These are phyloP conservation scores for Linnemannia schmuckeri DNA, from an alignment of 192 early-diverging fungal genomes.

Conservation along the genomic window DNA sequence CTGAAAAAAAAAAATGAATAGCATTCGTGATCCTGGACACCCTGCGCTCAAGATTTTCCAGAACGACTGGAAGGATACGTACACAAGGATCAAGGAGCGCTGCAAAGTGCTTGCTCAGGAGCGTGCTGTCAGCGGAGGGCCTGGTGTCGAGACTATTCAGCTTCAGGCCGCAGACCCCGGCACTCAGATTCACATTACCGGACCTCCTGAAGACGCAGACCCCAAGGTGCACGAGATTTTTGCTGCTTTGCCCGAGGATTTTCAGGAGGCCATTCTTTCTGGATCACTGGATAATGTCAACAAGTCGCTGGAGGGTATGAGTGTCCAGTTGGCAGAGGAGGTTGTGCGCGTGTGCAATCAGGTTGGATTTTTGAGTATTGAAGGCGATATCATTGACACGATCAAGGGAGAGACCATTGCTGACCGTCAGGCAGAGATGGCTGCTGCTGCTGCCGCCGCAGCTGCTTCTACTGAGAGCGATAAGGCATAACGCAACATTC, in stretches of 20 bases:
- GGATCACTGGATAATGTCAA: slow-evolving; percentile 90
- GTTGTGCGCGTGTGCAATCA: slow-evolving; percentile 80
- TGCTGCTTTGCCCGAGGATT: slow-evolving; percentile 72
- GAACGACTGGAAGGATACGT: slow-evolving; percentile 89
- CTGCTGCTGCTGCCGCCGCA: slow-evolving; percentile 39
- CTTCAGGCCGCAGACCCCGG: slow-evolving; percentile 78
- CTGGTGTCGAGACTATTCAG: slow-evolving; percentile 76
- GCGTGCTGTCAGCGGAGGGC: slow-evolving; percentile 54
- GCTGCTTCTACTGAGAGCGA: slow-evolving; percentile 19
- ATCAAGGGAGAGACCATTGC: slow-evolving; percentile 60
- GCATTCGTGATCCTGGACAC: slow-evolving; percentile 62
- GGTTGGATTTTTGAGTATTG: slow-evolving; percentile 74
- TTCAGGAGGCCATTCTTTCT: slow-evolving; percentile 81
- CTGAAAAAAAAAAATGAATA: background rate
- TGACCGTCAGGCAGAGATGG: slow-evolving; percentile 44
- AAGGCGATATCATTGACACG: slow-evolving; percentile 57
- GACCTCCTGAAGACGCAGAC: slow-evolving; percentile 73
- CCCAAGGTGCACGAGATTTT: slow-evolving; percentile 77
- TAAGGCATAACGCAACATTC: background rate
- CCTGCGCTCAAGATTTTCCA: slow-evolving; percentile 84
- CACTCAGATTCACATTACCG: slow-evolving; percentile 76
- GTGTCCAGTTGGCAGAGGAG: slow-evolving; percentile 80
- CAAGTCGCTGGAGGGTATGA: slow-evolving; percentile 77
- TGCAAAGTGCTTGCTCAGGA: slow-evolving; percentile 75
- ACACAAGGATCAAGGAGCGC: slow-evolving; percentile 82